Base-by-base conservation (phyloP, 805 yeast genomes). In the Cyberlindnera suaveolens region DNA sequence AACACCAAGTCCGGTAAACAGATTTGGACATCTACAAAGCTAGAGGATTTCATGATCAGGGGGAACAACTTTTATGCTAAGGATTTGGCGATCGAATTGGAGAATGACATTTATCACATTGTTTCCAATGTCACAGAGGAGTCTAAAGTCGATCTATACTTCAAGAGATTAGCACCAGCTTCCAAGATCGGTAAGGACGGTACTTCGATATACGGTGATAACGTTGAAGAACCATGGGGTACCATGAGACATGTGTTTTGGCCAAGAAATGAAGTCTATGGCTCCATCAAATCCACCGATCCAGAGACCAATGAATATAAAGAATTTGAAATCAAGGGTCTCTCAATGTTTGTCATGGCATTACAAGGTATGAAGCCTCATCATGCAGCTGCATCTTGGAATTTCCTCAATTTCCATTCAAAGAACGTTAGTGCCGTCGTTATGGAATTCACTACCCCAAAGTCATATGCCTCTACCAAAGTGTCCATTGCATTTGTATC, bases 361-460 rank as follows among this genome's bases (percentile, higher is more conserved):
- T 69, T 88, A 53, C 99, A 93, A 70, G 98, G 98, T 48, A 90
- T 93, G 98, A 93, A 93, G 66, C 99, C 99, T 8, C 97, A 93
- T 65, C 99, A 93, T 66, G 96, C 97, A 31, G 99, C 99, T 44
- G 87, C 95, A 48, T 68, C 88, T 18, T 93, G 99, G 99, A 93
- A 91, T 67, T 93, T 93, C 62, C 66, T 86, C 49, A 84, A 87
- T 66, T 91, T 85, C 74, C 96, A 87, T 61, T 83, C 93, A 16
- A 74, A 79, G 40, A 68, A 79, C 33, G 71, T 75, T 53, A 72
- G 91, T 31, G 95, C 86, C 10, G 80, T 89, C 15, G 75, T 85
- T 51, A 93, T 93, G 96, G 97, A 93, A 65, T 93, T 87, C 70
- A 85, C 90, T 36, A 93, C 99, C 8, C 99, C 99, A 26, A 80